Evolutionary conservation across 768 basidiomycete species (phyloP), one percentile per base, ranked within the genome.

Genomic region (Amanita jacksonii): DNA sequence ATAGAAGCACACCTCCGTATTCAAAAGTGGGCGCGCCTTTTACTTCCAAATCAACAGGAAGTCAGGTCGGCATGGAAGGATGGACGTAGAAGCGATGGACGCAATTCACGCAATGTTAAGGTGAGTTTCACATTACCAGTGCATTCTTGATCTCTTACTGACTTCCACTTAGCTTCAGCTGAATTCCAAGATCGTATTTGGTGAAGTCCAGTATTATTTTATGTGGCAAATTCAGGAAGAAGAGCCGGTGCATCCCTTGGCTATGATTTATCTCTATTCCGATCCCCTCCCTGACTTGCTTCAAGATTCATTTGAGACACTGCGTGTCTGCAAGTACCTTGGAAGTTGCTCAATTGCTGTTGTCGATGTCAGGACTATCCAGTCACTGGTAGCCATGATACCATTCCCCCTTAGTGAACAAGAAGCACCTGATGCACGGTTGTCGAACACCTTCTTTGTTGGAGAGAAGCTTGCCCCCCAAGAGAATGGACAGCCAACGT

Each of bases 31-130:
- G 53, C 51, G 0, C 40, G 41, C 1, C 28, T 57, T 0, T 41
- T 18, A 18, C 45, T 57, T 16, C 55, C 55, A 2, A 57, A 45
- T 41, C 49, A 52, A 10, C 49, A 54, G 18, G 48, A 49, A 24
- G 51, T 46, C 3, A 38, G 53, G 1, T 54, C 46, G 4, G 16
- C 18, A 8, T 54, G 52, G 52, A 51, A 49, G 38, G 53, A 54
- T 19, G 23, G 27, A 1, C 3, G 18, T 13, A 18, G 12, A n/a
- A 27, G 32, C 4, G 37, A 49, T 22, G 18, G 32, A 3, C 43
- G 48, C 13, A 41, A 35, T 33, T 31, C 48, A 9, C 44, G 44
- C 13, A 45, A 46, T 33, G 48, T 49, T 12, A 40, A 46, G 32
- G 44, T 49, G 22, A 4, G 35, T 41, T 34, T 16, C 30, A 27